A percentile compares a stretch with the other conserved stretches of the same genome.
These are phyloP conservation scores for Microthyrium microscopicum DNA, from an alignment of 2,329 filamentous ascomycete genomes.

Conservation along the genomic window DNA sequence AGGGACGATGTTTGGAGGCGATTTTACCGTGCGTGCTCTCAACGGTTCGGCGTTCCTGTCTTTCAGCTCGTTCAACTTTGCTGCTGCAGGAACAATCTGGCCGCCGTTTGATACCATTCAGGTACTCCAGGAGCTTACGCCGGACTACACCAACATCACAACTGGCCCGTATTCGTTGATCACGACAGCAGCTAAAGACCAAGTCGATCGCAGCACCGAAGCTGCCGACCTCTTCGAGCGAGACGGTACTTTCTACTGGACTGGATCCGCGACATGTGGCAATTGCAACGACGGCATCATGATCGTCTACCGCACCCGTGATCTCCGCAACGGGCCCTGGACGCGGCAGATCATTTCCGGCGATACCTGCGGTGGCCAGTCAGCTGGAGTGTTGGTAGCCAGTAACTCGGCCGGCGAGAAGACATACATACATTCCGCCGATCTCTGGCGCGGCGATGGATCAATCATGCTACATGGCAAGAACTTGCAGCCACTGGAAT, in stretches of 20 bases:
- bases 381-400: slow-evolving; percentile 2
- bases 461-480: slow-evolving; percentile 3
- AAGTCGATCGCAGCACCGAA: slow-evolving; percentile 3
- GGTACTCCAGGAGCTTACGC: slow-evolving; percentile 3
- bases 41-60: slow-evolving; percentile 3
- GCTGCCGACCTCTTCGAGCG: slow-evolving; percentile 3
- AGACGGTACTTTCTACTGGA: slow-evolving; percentile 4
- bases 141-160: slow-evolving; percentile 4
- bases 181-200: slow-evolving; percentile 1
- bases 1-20: slow-evolving; percentile 1
- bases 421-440: slow-evolving; percentile 1
- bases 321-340: slow-evolving; percentile 3
- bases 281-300: slow-evolving; percentile 5
- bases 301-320: slow-evolving; percentile 3
- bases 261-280: slow-evolving; percentile 2
- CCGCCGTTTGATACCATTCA: slow-evolving; percentile 4
- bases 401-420: slow-evolving; percentile 2
- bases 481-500: slow-evolving; percentile 5
- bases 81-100: slow-evolving; percentile 5
- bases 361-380: slow-evolving; percentile 4
- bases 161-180: slow-evolving; percentile 1
- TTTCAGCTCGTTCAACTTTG: slow-evolving; percentile 4
- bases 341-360: slow-evolving; percentile 2
- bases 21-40: slow-evolving; percentile 3
- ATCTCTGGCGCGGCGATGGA: slow-evolving; percentile 4